A percentile compares a stretch with the other conserved stretches of the same genome.
These are phyloP conservation scores for Sporisorium sorghi DNA, from an alignment of 1,284 basidiomycete species.

Conservation along the genomic window DNA sequence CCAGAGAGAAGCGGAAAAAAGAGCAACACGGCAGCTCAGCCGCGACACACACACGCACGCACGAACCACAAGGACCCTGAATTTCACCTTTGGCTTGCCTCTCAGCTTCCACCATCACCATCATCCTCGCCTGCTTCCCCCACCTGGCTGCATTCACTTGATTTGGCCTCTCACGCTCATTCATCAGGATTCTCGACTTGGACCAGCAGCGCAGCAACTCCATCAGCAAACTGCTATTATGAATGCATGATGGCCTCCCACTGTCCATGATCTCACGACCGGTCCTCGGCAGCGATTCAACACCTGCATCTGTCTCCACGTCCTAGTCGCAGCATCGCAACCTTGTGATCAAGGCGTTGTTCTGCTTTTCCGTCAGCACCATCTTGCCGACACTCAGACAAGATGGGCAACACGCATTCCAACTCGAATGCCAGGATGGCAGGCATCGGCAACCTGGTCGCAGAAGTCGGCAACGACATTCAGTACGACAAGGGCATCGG, in stretches of 20 bases:
- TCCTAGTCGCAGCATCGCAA: not conserved
- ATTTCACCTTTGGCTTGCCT: conserved; percentile 11
- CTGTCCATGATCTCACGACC: conserved; percentile 1
- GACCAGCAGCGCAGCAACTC: too few species aligned
- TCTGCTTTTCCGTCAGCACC: not conserved
- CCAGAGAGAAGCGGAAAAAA: conserved; percentile 1
- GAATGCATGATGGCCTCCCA: conserved; percentile 3
- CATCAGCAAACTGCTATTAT: not conserved
- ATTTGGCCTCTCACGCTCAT: too few species aligned
- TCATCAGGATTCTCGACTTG: not conserved
- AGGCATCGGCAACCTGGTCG: conserved; percentile 58
- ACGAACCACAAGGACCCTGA: conserved; percentile 19
- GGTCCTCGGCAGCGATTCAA: conserved; percentile 3
- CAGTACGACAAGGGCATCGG: conserved; percentile 75
- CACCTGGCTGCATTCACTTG: not conserved
- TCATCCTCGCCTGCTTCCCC: not conserved
- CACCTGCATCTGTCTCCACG: not conserved
- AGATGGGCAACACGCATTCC: conserved; percentile 58
- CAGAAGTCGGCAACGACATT: conserved; percentile 61
- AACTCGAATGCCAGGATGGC: conserved; percentile 48
- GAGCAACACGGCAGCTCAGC: conserved; percentile 15
- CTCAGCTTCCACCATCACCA: conserved; percentile 1
- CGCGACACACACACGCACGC: conserved; percentile 11
- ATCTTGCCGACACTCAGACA: not conserved
- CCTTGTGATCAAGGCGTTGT: too few species aligned